phyloP scores from a whole-genome alignment of 257 asterid genomes.

The Solanum chilense region DNA sequence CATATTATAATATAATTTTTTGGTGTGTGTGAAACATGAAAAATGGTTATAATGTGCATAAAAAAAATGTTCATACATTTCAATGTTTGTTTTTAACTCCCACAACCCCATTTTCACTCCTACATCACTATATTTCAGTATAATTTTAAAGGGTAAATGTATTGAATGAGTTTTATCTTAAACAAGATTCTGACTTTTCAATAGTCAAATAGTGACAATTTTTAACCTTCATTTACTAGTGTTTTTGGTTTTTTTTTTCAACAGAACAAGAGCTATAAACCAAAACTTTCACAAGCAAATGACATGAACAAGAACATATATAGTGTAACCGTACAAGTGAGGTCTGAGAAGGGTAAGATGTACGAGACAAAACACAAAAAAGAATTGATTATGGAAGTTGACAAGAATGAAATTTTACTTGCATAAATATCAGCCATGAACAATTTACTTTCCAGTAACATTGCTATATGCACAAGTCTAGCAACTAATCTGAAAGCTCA shows the following conservation, averaged over 20 bases:
- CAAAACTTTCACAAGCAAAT: background rate
- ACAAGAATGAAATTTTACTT: background rate
- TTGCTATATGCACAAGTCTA: background rate
- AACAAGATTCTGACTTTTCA: background rate
- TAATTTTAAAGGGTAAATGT: background rate
- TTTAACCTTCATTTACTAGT: background rate
- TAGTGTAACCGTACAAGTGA: background rate
- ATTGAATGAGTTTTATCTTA: background rate
- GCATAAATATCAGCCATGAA: background rate
- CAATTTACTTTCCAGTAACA: background rate
- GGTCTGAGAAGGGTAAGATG: background rate
- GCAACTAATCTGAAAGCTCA: background rate
- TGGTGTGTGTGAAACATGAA: too few relatives aligned
- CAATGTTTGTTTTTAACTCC: too few relatives aligned
- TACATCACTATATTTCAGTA: background rate
- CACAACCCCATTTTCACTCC: too few relatives aligned
- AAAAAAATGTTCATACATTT: too few relatives aligned
- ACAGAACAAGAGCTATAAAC: background rate
- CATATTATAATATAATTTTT: background rate
- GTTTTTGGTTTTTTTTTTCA: rapidly evolving
- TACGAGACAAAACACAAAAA: background rate
- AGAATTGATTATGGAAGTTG: background rate
- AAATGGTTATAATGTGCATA: too few relatives aligned
- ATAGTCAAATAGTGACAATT: background rate
- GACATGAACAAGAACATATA: too few relatives aligned